Evolutionary conservation across 2,329 filamentous ascomycete species (phyloP).

Genomic region (Stemphylium vesicarium): DNA sequence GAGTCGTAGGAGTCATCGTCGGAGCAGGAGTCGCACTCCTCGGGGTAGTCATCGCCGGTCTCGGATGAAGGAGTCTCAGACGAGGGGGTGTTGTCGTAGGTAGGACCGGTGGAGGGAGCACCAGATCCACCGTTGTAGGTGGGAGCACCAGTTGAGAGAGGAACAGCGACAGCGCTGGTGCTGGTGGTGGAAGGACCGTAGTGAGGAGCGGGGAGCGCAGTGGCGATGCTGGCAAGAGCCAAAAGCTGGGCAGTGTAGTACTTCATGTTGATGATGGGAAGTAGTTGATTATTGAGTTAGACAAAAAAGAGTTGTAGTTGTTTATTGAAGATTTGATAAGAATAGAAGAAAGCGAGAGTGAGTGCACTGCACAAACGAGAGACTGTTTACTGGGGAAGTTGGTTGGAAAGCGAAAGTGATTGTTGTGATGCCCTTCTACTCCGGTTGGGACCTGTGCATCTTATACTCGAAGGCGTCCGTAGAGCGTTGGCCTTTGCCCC

Average conservation of each 20-base stretch:
- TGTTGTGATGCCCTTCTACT: slow-evolving; percentile 10
- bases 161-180: background rate
- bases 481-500: background rate
- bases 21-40: background rate
- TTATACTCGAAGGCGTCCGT: slow-evolving; percentile 7
- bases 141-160: slow-evolving; percentile 1
- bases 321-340: background rate
- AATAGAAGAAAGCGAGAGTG: background rate
- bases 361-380: slow-evolving; percentile 10
- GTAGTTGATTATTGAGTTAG: background rate
- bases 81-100: background rate
- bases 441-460: slow-evolving; percentile 1
- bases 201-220: slow-evolving; percentile 9
- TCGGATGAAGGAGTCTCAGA: background rate
- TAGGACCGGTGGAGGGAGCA: background rate
- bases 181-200: background rate
- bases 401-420: slow-evolving; percentile 9
- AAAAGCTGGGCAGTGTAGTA: slow-evolving; percentile 9
- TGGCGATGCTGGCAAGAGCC: slow-evolving; percentile 8
- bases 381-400: background rate
- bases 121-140: background rate
- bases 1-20: background rate
- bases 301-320: background rate
- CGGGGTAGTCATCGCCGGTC: too few relatives aligned
- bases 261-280: slow-evolving; percentile 11